Evolutionary conservation across 169 alveolate genomes (phyloP).

Genomic region (Babesia ovis): DNA sequence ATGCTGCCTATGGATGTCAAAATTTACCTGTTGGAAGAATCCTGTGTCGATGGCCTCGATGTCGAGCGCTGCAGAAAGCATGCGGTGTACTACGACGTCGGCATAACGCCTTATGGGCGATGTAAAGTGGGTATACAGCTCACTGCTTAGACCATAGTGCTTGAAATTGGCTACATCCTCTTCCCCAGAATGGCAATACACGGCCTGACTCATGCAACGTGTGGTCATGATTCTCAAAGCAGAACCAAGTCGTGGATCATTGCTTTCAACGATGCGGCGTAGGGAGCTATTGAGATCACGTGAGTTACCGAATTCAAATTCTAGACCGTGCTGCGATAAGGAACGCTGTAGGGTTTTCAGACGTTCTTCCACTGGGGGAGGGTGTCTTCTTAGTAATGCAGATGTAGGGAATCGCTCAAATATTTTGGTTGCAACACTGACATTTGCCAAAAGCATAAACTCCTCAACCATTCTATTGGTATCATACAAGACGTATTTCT

Average conservation of each 20-base stretch:
- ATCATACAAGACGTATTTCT: constrained; percentile 74
- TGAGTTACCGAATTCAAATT: constrained; percentile 80
- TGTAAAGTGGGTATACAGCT: constrained; percentile 98
- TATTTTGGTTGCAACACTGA: constrained; percentile 93
- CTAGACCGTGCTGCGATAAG: constrained; percentile 56
- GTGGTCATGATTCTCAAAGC: constrained; percentile 90
- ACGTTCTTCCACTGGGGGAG: constrained; percentile 92
- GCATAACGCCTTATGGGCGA: constrained; percentile 99
- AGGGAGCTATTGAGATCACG: constrained; percentile 87
- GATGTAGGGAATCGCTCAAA: constrained; percentile 88
- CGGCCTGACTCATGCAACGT: constrained; percentile 92
- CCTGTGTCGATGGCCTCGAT: constrained; percentile 63
- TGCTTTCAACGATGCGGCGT: constrained; percentile 79
- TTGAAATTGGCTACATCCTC: constrained; percentile 24
- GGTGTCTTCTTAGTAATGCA: constrained; percentile 92
- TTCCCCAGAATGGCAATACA: constrained; percentile 55
- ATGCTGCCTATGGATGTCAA: constrained; percentile 12
- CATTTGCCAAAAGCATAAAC: constrained; percentile 98
- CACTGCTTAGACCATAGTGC: constrained; percentile 98
- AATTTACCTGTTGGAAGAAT: constrained; percentile 52
- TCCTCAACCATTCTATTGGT: constrained; percentile 90
- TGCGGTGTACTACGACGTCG: constrained; percentile 94
- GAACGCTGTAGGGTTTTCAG: constrained; percentile 86
- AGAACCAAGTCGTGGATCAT: constrained; percentile 86
- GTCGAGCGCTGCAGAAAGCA: constrained; percentile 79